These are phyloP conservation scores for Anacardium occidentale DNA, from an alignment of 345 rosid species.

Conservation along the genomic window DNA sequence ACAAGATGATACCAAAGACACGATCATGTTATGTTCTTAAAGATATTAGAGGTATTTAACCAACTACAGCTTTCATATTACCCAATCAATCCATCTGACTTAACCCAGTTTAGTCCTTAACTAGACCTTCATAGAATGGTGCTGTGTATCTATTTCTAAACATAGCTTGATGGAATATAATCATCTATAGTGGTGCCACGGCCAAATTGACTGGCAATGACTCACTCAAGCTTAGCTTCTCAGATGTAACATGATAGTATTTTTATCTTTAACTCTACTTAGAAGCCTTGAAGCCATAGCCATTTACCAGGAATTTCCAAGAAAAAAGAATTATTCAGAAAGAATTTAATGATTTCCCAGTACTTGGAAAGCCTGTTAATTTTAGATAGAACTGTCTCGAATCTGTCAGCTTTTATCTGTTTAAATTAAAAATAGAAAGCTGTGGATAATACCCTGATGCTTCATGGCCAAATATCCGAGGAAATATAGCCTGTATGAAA, in stretches of 20 bases:
- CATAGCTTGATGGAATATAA: neutral
- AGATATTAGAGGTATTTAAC: neutral
- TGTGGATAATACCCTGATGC: slow-evolving; percentile 70
- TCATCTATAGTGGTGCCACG: neutral
- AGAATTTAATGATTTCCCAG: no score
- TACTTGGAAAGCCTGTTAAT: neutral
- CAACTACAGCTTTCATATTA: neutral
- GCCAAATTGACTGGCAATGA: neutral
- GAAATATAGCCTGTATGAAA: slow-evolving; percentile 68
- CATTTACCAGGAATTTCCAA: neutral
- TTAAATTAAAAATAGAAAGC: slow-evolving; percentile 10
- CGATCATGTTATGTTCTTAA: neutral
- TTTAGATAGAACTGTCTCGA: neutral
- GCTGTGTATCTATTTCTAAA: neutral
- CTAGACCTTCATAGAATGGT: neutral
- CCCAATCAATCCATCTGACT: neutral
- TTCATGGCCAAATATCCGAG: slow-evolving; percentile 94
- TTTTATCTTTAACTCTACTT: neutral
- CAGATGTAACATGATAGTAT: neutral
- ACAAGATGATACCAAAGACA: slow-evolving; percentile 25
- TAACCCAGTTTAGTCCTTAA: neutral
- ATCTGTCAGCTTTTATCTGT: neutral
- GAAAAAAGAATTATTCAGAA: neutral
- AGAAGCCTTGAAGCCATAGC: neutral
- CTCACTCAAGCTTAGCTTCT: neutral